Base-by-base conservation (phyloP, 305 asterid genomes). In the Solanum aculeatissimum region DNA sequence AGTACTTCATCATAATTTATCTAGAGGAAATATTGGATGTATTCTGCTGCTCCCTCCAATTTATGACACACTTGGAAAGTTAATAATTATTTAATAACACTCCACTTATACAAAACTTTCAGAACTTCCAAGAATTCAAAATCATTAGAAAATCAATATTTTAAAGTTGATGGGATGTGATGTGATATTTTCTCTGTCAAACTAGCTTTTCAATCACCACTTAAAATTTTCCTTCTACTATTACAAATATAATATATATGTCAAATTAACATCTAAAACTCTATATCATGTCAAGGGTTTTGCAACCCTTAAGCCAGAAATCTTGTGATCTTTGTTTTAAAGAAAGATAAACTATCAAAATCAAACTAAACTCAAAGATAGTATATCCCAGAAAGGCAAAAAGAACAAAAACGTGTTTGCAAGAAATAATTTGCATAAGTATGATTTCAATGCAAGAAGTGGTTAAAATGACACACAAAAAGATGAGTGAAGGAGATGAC, bases 401-500 rank as follows among this genome's bases (percentile, higher is more conserved):
- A 84, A 65, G 19, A 60, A 32, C 27, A 23, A 47, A 27, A 70
- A 21, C 19, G 11, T 15, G 51, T 12, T 40, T 70, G 53, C 78
- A 40, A 70, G 78, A 38, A 38, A 40, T 70, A 70, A 70, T 70
- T 43, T 43, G 57, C 42, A 25, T 8, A 47, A 77, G 65, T 51
- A 51, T 27, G 82, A 77, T 51, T 49, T 49, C 23, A 18, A 11
- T 29, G 63, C 85, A 82, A 72, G 43, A 86, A 85, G 83, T 18
- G 71, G 84, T 83, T 69, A 63, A 82, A 81, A 57, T 43, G 13
- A 53, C 78, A 57, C 51, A 63, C 57, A 78, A 83, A 80, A 42
- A 86, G 66, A 87, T 14, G 70, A 63, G 86, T 27, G 72, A 86
- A 90, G 74, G 83, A 85, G 88, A 89, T 74, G 66, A 87, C 71